phyloP scores from a whole-genome alignment of 495 filamentous ascomycete species.

The Schizothecium vesticola region DNA sequence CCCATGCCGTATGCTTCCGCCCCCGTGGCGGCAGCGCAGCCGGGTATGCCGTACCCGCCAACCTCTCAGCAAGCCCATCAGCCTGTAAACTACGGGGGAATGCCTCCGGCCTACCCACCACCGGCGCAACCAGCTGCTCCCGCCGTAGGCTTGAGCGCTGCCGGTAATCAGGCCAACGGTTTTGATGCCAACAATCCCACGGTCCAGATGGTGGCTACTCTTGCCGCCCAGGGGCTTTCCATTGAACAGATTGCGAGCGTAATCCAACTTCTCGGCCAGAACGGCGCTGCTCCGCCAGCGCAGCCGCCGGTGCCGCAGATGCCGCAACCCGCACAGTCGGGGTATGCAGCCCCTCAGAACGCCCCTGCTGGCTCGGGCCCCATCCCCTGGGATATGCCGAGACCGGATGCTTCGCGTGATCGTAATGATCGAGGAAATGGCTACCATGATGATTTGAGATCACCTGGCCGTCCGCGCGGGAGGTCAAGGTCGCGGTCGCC shows the following conservation, averaged over 20 bases:
- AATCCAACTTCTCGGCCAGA: conserved; percentile 38
- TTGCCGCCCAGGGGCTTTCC: conserved; percentile 40
- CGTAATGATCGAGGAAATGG: conserved; percentile 38
- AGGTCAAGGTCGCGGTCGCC: conserved; percentile 65
- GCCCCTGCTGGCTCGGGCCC: conserved; percentile 26
- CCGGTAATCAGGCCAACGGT: conserved; percentile 40
- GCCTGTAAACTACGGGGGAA: conserved; percentile 54
- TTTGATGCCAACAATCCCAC: conserved; percentile 32
- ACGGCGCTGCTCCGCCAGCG: conserved; percentile 15
- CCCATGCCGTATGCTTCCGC: conserved; percentile 16
- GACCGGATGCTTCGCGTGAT: conserved; percentile 55
- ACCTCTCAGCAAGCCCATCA: conserved; percentile 39
- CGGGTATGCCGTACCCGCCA: conserved; percentile 21
- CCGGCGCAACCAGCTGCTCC: conserved; percentile 9
- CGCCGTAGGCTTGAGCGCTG: conserved; percentile 21
- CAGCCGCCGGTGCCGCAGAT: conserved; percentile 3
- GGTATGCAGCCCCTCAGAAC: conserved; percentile 25
- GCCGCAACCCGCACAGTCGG: conserved; percentile 22
- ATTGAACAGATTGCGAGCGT: conserved; percentile 44
- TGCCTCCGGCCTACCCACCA: conserved; percentile 35
- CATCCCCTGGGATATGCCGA: conserved; percentile 33
- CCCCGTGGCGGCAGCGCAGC: conserved; percentile 14
- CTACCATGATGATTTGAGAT: conserved; percentile 46
- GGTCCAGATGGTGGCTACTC: conserved; percentile 47
- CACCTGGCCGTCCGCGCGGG: conserved; percentile 56